Base-by-base conservation (phyloP, 495 filamentous ascomycete species). In the Pyrenopolyporus hunteri region DNA sequence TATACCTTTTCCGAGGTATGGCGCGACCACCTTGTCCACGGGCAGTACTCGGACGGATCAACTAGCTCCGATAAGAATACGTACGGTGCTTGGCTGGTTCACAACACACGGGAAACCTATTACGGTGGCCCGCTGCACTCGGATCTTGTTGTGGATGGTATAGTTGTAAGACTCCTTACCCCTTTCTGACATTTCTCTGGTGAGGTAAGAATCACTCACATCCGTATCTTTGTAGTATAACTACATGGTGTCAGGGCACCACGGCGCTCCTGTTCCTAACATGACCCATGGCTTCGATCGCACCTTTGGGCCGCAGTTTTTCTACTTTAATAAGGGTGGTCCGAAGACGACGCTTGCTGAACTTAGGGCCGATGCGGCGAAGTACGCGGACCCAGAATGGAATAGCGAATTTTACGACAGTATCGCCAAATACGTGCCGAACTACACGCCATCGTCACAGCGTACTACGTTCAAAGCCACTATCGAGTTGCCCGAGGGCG, bases 21-120 rank as follows among this genome's bases (percentile, higher is more conserved):
- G 80, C 71, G 82, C 40, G 76, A 80, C 50, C 82, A 82, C 19
- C 72, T 70, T 29, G 74, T 83, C 1, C 82, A 86, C 49, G 83
- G 82, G 0, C 69, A 83, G 46, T 85, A 78, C 49, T 76, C 78
- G 1, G 80, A 85, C 57, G 79, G 83, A 0, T 74, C 76, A 7
- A 78, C 70, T 1, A 82, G 79, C 13, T 67, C 75, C 10, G 82
- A 80, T 10, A 72, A 67, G 6, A 74, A 64, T 11, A 76, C 82
- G 0, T 85, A 78, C 42, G 82, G 82, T 9, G 80, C 81, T 3
- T 84, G 82, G 83, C 54, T 85, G 11, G 81, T 85, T 8, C 80
- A 83, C 73, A 85, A 85, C 36, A 84, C 78, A 0, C 80, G 79
- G 64, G 80, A 85, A 55, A 85, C 82, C 5, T 85, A 84, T 66